phyloP scores from a whole-genome alignment of 2,329 filamentous ascomycete genomes.

The Fusarium guadeloupense region DNA sequence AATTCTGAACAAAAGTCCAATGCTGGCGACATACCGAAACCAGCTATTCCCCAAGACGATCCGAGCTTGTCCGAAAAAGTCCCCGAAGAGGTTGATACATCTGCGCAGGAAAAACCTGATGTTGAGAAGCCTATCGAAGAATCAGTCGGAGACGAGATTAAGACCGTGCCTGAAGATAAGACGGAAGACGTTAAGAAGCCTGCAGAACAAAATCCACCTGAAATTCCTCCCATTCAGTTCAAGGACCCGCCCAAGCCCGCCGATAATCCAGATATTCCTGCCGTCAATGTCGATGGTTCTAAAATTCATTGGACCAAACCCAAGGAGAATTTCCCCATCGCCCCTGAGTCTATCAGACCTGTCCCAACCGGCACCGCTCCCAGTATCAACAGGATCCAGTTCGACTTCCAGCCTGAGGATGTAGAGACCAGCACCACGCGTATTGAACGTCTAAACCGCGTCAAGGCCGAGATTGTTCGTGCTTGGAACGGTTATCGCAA shows the following conservation, averaged over 20 bases:
- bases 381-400: conserved; percentile 79
- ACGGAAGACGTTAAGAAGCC: conserved; percentile 7
- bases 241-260: conserved; percentile 42
- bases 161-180: conserved; percentile 4
- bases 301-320: conserved; percentile 77
- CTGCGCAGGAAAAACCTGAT: conserved; percentile 13
- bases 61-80: neutral
- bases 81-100: conserved; percentile 1
- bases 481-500: conserved; percentile 86
- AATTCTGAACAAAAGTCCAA: conserved; percentile 19
- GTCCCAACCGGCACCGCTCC: conserved; percentile 78
- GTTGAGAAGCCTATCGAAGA: conserved; percentile 12
- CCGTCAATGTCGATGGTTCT: conserved; percentile 24
- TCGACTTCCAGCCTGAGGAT: conserved; percentile 73
- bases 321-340: conserved; percentile 80
- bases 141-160: conserved; percentile 5
- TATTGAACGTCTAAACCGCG: conserved; percentile 67
- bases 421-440: conserved; percentile 68
- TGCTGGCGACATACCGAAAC: conserved; percentile 19
- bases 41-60: conserved; percentile 12
- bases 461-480: conserved; percentile 78
- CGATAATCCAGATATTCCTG: conserved; percentile 27
- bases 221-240: conserved; percentile 38
- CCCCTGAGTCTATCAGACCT: conserved; percentile 73
- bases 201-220: conserved; percentile 19